Evolutionary conservation across 768 basidiomycete species (phyloP), one percentile per base, ranked within the genome.

Genomic region (Suillus lakei): DNA sequence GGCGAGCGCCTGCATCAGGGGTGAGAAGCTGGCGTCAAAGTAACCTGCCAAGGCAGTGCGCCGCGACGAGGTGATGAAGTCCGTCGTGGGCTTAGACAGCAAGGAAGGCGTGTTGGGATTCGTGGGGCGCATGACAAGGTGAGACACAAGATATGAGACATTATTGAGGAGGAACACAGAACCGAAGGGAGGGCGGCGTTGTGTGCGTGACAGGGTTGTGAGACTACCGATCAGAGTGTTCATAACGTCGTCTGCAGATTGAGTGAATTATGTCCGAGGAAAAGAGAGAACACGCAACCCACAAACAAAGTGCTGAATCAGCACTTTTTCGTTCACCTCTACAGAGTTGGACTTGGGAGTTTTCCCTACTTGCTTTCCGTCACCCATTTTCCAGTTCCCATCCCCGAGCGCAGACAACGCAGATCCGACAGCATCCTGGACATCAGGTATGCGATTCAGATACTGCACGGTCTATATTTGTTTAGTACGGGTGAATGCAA

Each of bases 361-460:
- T 69, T 86, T 87, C 12, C 85, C 85, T 7, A 90, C 86, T 69
- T 84, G 83, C 26, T 91, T 83, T 6, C 92, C 92, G 66, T 92
- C 92, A 5, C 93, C 93, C 93, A 95, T 95, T 77, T 87, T 92
- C 93, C 93, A 95, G 68, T 95, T 95, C 12, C 93, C 93, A 66
- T 95, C 93, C 0, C 93, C 93, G 1, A 95, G 84, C 2, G 88
- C 85, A 46, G 87, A 73, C 43, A 95, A 78, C 0, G 89, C 88
- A 1, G 90, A 81, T 1, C 84, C 85, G 12, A 89, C 91, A 1
- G 91, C 91, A 21, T 80, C 82, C 62, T 87, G 83, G 4, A 94
- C 90, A 59, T 89, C 85, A 0, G 91, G 91, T 3, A 95, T 78
- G 61, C 84, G 82, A 63, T 91, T 85, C 67, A 95, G 73, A 71